Evolutionary conservation across 768 basidiomycete genomes (phyloP).

Genomic region (Saitozyma sp.): DNA sequence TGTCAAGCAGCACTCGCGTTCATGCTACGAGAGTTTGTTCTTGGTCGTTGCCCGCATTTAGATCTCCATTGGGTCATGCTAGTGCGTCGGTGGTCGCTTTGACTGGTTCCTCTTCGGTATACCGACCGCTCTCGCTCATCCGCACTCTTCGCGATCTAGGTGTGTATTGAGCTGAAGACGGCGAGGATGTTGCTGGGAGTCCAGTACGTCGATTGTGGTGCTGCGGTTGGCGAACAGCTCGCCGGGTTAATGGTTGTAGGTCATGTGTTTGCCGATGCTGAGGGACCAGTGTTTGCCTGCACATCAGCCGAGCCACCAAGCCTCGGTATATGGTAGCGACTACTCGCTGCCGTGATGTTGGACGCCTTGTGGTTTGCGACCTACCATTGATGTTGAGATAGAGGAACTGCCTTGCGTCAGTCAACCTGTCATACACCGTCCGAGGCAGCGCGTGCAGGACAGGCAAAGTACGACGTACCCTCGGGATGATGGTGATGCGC

Average conservation of each 20-base stretch:
- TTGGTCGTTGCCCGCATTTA: too few relatives aligned
- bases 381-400: constrained; percentile 39
- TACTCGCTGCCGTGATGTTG: neutral
- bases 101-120: too few relatives aligned
- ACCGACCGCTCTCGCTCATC: too few relatives aligned
- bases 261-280: constrained; percentile 32
- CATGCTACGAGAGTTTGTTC: too few relatives aligned
- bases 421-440: neutral
- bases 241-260: constrained; percentile 20
- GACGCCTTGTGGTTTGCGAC: neutral
- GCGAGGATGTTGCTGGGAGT: neutral
- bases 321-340: too few relatives aligned
- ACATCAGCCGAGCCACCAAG: neutral
- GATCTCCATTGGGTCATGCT: too few relatives aligned
- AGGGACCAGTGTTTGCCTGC: constrained; percentile 35
- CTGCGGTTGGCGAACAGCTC: neutral
- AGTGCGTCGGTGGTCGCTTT: too few relatives aligned
- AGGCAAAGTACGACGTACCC: constrained; percentile 24
- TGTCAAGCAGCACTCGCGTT: too few relatives aligned
- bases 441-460: too few relatives aligned
- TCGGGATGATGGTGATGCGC: constrained; percentile 39
- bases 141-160: too few relatives aligned
- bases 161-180: too few relatives aligned
- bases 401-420: constrained; percentile 21
- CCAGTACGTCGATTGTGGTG: neutral